These are phyloP conservation scores for Striga asiatica DNA, from an alignment of 257 asterid species.

Conservation along the genomic window DNA sequence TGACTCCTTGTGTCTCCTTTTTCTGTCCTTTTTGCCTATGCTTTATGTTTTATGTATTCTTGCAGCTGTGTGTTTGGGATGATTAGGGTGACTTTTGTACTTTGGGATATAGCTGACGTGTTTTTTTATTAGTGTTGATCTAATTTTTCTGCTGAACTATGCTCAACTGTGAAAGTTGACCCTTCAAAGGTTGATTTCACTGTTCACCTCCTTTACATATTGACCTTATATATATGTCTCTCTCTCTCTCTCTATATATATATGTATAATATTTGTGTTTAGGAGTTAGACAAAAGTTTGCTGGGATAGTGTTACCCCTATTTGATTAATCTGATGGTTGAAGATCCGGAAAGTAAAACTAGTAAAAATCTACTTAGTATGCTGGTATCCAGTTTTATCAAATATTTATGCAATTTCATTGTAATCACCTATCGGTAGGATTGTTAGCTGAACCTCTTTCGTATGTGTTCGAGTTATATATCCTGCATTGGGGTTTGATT, in stretches of 20 bases:
- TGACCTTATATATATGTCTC: not conserved
- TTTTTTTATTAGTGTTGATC: not conserved
- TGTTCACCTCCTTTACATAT: not conserved
- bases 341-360: conserved; percentile 2
- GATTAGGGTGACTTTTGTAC: not conserved
- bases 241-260: no score
- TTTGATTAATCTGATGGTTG: conserved; percentile 6
- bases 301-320: not conserved
- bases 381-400: not conserved
- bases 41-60: not conserved
- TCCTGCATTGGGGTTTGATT: not conserved
- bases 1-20: not conserved
- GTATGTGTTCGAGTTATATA: not conserved
- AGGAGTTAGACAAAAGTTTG: no score
- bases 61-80: conserved; percentile 10
- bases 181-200: conserved; percentile 2
- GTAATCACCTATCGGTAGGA: not conserved
- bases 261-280: no score
- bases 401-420: not conserved
- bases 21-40: not conserved
- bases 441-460: conserved; percentile 8
- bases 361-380: not conserved
- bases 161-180: conserved; percentile 1
- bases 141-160: not conserved
- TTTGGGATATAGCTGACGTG: not conserved